A percentile compares a stretch with the other conserved stretches of the same genome.
phyloP scores from a whole-genome alignment of 2,329 filamentous ascomycete species.

The Trichoderma sp. region DNA sequence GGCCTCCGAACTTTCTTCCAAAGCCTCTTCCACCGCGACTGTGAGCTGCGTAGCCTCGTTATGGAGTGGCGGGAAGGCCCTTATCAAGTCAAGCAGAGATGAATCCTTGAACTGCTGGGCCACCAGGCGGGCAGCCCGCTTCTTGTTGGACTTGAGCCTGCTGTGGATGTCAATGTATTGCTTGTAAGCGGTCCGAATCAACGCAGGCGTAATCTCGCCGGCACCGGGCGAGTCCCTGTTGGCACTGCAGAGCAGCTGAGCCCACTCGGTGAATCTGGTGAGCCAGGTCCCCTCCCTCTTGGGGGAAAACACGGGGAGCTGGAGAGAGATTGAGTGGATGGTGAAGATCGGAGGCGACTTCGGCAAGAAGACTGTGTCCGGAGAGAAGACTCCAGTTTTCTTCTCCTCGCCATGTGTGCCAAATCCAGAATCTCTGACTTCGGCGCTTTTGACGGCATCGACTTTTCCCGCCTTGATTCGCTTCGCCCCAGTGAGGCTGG shows the following conservation, averaged over 20 bases:
- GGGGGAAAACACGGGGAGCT: constrained; percentile 36
- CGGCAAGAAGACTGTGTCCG: constrained; percentile 31
- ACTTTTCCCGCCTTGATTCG: constrained; percentile 43
- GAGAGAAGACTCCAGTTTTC: not conserved
- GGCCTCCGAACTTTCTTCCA: not conserved
- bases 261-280: constrained; percentile 43
- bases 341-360: constrained; percentile 33
- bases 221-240: constrained; percentile 33
- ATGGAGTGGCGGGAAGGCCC: constrained; percentile 28
- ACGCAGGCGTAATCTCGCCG: constrained; percentile 33
- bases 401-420: not conserved
- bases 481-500: constrained; percentile 11
- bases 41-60: not conserved
- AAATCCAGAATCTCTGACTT: not conserved
- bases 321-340: constrained; percentile 33
- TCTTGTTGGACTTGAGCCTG: constrained; percentile 39
- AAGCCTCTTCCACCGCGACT: not conserved
- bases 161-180: constrained; percentile 40
- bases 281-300: constrained; percentile 41
- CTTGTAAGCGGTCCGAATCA: constrained; percentile 36
- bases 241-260: constrained; percentile 36
- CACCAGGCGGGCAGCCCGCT: constrained; percentile 39
- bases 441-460: constrained; percentile 32
- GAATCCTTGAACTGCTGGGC: constrained; percentile 35
- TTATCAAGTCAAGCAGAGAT: constrained; percentile 33